A percentile compares a stretch with the other conserved stretches of the same genome.
phyloP scores from a whole-genome alignment of 2,329 filamentous ascomycete species.

The Fusarium odoratissimum region DNA sequence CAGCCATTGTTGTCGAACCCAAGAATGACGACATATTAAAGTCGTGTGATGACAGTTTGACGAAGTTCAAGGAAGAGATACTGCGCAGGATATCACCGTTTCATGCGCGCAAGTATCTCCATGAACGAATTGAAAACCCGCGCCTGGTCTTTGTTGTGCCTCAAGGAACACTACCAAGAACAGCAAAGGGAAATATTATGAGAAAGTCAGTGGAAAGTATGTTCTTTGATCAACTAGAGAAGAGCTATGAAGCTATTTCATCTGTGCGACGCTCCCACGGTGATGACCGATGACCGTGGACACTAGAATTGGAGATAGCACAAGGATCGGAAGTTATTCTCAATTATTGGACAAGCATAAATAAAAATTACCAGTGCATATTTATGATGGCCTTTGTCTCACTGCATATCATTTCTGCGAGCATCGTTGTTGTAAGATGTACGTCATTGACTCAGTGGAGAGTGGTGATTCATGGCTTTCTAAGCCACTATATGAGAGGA shows the following conservation, averaged over 20 bases:
- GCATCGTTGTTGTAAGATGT: neutral
- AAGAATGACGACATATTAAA: neutral
- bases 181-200: conserved; percentile 7
- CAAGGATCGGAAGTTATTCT: too few relatives aligned
- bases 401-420: neutral
- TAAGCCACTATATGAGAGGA: conserved; percentile 2
- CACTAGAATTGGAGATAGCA: neutral
- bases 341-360: too few relatives aligned
- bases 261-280: accelerated
- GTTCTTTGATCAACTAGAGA: neutral
- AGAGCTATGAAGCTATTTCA: accelerated
- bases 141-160: neutral
- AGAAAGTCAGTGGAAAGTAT: neutral
- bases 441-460: conserved; percentile 23
- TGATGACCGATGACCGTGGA: neutral
- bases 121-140: neutral
- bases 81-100: neutral
- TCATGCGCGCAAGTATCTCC: neutral
- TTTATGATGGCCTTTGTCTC: neutral
- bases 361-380: accelerated
- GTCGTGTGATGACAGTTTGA: accelerated
- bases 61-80: neutral
- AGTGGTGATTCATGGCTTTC: conserved; percentile 25
- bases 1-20: neutral
- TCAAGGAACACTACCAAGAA: neutral